Conservation (phyloP, 2,329 filamentous ascomycete genomes). For the Coleophoma crateriformis region DNA sequence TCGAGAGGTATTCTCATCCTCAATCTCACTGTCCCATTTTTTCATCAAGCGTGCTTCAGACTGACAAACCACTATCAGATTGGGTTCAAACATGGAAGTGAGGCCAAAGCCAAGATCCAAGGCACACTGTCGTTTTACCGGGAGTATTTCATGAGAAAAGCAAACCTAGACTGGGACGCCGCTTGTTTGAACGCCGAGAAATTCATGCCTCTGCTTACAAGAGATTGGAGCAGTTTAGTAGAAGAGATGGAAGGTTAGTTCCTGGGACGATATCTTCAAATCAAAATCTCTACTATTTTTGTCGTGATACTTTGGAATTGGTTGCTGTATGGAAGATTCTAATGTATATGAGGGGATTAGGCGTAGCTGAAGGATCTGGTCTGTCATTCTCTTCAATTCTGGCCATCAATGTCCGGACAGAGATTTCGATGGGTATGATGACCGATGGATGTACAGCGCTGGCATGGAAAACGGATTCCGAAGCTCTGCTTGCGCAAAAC, state of each 20-base stretch:
- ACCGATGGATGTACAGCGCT: slow-evolving; percentile 42
- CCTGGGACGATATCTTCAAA: no score
- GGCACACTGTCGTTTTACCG: not conserved
- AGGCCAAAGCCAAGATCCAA: not conserved
- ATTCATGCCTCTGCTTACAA: not conserved
- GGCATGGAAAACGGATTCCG: slow-evolving; percentile 27
- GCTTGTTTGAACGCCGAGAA: not conserved
- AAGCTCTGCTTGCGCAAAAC: slow-evolving; percentile 8
- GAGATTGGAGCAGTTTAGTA: not conserved
- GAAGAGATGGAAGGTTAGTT: not conserved
- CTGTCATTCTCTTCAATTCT: not conserved
- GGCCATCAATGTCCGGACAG: slow-evolving; percentile 43
- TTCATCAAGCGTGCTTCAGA: not conserved
- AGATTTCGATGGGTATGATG: slow-evolving; percentile 42
- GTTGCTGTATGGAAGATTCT: not conserved
- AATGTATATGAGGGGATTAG: not conserved
- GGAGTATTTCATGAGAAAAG: not conserved
- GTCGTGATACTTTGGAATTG: not conserved
- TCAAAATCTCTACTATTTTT: no score
- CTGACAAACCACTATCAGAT: not conserved
- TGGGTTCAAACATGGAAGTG: not conserved
- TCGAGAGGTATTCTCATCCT: not conserved
- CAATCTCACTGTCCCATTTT: not conserved
- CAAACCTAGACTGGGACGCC: not conserved
- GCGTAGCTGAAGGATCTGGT: not conserved